These are phyloP conservation scores for Colletotrichum paranaense DNA, from an alignment of 2,329 filamentous ascomycete genomes.

Conservation along the genomic window DNA sequence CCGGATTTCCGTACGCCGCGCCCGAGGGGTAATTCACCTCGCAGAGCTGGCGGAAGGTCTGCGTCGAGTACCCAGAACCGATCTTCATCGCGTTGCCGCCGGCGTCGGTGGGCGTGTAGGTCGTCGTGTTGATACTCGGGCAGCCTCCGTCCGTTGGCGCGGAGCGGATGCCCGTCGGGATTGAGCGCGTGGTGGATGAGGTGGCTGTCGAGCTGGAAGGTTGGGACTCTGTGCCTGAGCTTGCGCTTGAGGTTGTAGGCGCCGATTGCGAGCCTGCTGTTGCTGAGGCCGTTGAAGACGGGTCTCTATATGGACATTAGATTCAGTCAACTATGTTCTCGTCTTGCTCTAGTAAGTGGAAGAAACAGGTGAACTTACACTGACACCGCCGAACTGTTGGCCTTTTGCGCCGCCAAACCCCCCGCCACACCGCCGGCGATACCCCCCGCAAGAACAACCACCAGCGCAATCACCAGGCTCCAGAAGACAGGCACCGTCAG, in stretches of 20 bases:
- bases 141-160: conserved; percentile 37
- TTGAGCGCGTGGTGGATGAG: background rate
- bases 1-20: conserved; percentile 33
- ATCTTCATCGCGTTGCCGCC: background rate
- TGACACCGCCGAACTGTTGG: background rate
- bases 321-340: background rate
- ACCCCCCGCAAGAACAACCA: conserved; percentile 34
- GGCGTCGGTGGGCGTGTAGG: conserved; percentile 33
- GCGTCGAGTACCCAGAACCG: background rate
- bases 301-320: background rate
- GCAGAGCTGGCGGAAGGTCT: conserved; percentile 35
- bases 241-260: background rate
- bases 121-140: conserved; percentile 35
- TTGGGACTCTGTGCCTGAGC: background rate
- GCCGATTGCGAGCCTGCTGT: background rate
- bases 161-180: conserved; percentile 2
- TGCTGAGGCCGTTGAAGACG: background rate
- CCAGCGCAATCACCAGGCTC: conserved; percentile 29
- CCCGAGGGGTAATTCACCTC: conserved; percentile 36
- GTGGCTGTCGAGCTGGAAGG: background rate
- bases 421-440: conserved; percentile 38
- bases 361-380: background rate
- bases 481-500: conserved; percentile 37
- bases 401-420: conserved; percentile 33
- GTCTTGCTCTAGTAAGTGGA: background rate